Evolutionary conservation across 208 protist genomes (phyloP).

Genomic region (Novymonas esmeraldas): DNA sequence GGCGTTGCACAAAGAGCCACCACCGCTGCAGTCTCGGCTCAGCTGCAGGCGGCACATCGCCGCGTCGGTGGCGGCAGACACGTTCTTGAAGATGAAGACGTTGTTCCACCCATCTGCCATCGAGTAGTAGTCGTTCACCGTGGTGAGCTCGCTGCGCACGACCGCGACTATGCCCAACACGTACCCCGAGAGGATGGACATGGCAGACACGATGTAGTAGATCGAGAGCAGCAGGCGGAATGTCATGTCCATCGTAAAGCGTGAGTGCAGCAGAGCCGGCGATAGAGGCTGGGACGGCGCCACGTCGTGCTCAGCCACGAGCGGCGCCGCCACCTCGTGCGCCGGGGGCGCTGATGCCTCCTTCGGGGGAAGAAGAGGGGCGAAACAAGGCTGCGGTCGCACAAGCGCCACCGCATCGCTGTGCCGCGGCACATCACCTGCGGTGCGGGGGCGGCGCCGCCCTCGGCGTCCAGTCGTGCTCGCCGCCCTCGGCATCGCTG

Average conservation of each 20-base stretch:
- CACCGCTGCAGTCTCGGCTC: slow-evolving; percentile 1
- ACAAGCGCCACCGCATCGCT: background rate
- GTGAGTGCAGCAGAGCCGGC: slow-evolving; percentile 2
- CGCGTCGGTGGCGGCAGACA: background rate
- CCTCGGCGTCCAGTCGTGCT: background rate
- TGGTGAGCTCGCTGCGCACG: background rate
- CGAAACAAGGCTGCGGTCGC: background rate
- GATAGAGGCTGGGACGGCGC: background rate
- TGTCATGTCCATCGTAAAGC: background rate
- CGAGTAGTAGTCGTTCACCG: background rate
- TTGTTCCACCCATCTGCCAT: slow-evolving; percentile 1
- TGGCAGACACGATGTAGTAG: background rate
- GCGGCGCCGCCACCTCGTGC: background rate
- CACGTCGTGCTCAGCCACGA: background rate
- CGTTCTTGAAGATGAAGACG: slow-evolving; percentile 1
- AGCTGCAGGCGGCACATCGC: slow-evolving; percentile 1
- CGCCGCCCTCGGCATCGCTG: background rate
- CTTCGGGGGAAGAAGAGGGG: background rate
- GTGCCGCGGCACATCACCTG: background rate
- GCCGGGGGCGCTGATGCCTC: background rate
- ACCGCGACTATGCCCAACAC: slow-evolving; percentile 4
- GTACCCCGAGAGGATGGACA: background rate
- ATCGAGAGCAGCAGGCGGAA: background rate
- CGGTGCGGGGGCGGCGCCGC: background rate
- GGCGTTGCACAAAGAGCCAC: background rate